Evolutionary conservation across 805 yeast genomes (phyloP), one percentile per base, ranked within the genome.

Genomic region (Metschnikowia corniflorae): DNA sequence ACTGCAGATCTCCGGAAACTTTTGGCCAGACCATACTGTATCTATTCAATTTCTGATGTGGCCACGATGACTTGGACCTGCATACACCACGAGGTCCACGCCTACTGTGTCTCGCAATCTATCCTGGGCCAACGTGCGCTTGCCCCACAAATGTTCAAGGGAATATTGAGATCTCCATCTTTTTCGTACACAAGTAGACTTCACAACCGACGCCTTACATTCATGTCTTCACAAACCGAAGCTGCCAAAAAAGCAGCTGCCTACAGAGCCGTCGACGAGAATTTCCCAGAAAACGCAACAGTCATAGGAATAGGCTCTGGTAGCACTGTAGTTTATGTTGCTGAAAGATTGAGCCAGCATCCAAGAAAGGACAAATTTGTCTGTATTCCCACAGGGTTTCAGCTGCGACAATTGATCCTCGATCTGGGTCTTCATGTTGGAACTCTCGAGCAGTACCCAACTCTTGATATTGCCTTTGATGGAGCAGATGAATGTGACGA

Each of bases 401-500:
- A 93, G 65, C 83, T 94, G 29, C 84, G 84, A 54, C 86, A 82
- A 52, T 73, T 93, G 49, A 89, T 93, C 50, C 66, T 86, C 40
- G 83, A 77, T 40, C 88, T 88, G 51, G 93, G 93, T 0, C 70
- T 93, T 45, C 71, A 61, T 26, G 69, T 89, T 46, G 95, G 95
- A 2, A 71, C 84, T 7, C 77, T 91, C 42, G 97, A 91, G 54
- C 89, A 87, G 66, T 80, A 67, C 45, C 86, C 95, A 2, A 72
- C 73, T 17, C 67, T 93, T 29, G 98, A 93, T 58, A 78, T 93
- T 50, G 96, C 96, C 2, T 93, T 93, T 58, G 99, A 93, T 61
- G 99, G 99, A 29, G 97, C 98, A 2, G 99, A 93, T 62, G 98
- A 93, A 63, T 89, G 89, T 40, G 98, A 91, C 61, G 57, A 76